Conservation (phyloP, 1,284 basidiomycete genomes). For the Xerocomus minutiporus region DNA sequence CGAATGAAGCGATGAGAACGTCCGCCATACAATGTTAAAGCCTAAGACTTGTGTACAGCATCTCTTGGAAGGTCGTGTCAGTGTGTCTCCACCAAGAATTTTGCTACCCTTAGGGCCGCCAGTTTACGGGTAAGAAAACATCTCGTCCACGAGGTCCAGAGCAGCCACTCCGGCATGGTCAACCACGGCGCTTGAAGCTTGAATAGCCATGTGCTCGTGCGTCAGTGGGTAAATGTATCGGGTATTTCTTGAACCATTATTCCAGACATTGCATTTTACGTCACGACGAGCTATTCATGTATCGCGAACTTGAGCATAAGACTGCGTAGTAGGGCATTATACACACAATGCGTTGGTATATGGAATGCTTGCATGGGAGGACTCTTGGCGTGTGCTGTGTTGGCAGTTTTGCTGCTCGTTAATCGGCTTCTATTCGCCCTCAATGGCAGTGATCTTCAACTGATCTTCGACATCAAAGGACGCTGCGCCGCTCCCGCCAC, state of each 20-base stretch:
- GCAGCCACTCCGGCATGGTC: not conserved
- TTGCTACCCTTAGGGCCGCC: not conserved
- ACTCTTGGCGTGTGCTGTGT: not conserved
- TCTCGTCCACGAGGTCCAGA: not conserved
- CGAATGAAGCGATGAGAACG: conserved; percentile 22
- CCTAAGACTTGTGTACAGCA: conserved; percentile 11
- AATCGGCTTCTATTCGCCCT: conserved; percentile 27
- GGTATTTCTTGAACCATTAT: conserved; percentile 3
- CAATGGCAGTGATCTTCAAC: conserved; percentile 30
- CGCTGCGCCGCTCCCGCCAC: conserved; percentile 18
- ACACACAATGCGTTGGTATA: not conserved
- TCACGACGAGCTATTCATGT: conserved; percentile 9
- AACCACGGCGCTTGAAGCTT: not conserved
- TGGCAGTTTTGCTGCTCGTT: conserved; percentile 13
- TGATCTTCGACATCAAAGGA: conserved; percentile 23
- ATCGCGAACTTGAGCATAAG: not conserved
- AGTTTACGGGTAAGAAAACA: conserved; percentile 3
- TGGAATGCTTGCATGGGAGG: conserved; percentile 1
- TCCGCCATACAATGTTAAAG: conserved; percentile 17
- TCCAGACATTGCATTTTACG: conserved; percentile 19
- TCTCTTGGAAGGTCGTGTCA: conserved; percentile 3
- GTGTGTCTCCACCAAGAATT: conserved; percentile 1
- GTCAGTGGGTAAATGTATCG: not conserved
- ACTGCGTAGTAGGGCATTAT: not conserved
- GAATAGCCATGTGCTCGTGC: conserved; percentile 1